phyloP scores from a whole-genome alignment of 2,329 filamentous ascomycete species.

The Fusarium papillatum region DNA sequence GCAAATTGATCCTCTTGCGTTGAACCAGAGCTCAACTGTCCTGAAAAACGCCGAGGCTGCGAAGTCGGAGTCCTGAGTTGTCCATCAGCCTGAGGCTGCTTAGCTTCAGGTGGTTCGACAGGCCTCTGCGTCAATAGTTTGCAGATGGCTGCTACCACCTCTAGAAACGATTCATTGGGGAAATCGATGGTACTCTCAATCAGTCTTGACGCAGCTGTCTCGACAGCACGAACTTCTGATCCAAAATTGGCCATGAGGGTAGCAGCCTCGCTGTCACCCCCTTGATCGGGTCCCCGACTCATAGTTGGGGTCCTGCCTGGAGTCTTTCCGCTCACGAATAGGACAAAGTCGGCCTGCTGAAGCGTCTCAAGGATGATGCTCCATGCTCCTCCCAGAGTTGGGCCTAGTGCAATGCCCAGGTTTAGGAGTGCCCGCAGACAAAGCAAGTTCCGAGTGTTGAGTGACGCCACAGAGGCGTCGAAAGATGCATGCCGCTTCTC shows the following conservation, averaged over 20 bases:
- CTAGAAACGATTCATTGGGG: constrained; percentile 83
- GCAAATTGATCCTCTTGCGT: constrained; percentile 77
- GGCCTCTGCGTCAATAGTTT: constrained; percentile 69
- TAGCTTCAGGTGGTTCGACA: constrained; percentile 35
- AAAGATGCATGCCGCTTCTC: constrained; percentile 73
- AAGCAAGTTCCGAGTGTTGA: constrained; percentile 91
- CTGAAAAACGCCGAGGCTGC: constrained; percentile 61
- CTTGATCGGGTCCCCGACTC: constrained; percentile 60
- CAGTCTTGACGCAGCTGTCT: constrained; percentile 86
- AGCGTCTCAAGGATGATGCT: constrained; percentile 92
- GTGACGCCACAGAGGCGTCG: constrained; percentile 66
- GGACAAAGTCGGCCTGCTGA: constrained; percentile 91
- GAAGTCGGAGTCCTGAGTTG: constrained; percentile 53
- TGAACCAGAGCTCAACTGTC: constrained; percentile 59
- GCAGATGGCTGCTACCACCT: constrained; percentile 83
- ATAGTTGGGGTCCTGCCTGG: constrained; percentile 65
- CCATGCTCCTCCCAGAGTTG: constrained; percentile 89
- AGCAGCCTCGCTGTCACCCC: constrained; percentile 64
- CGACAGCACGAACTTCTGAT: constrained; percentile 87
- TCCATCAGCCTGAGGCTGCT: constrained; percentile 37
- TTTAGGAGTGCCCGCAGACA: constrained; percentile 95
- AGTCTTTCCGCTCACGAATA: constrained; percentile 74
- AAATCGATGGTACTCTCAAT: constrained; percentile 96
- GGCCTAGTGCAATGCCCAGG: constrained; percentile 92
- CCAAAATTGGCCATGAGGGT: constrained; percentile 76